Base-by-base conservation (phyloP, 495 filamentous ascomycete genomes). In the Xeromyces bisporus region DNA sequence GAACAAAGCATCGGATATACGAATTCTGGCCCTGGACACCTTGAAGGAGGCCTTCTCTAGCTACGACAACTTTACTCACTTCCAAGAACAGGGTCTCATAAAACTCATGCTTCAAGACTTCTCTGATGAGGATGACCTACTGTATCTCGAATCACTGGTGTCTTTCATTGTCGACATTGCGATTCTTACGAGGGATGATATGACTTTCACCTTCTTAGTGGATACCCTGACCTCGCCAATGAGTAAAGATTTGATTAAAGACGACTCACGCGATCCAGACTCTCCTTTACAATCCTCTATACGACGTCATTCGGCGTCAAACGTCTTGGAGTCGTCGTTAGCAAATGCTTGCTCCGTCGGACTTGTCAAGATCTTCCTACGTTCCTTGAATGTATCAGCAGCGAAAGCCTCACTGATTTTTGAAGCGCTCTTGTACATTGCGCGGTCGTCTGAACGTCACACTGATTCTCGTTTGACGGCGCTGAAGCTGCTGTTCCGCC, bases 401-500 rank as follows among this genome's bases (percentile, higher is more conserved):
- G 38, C 36, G 7, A 61, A 61, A 36, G 50, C 56, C 10, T 42
- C 53, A 20, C 40, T 50, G 15, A 36, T 55, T 6, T 64, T 55
- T 24, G 56, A 62, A 26, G 43, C 56, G 4, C 41, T 62, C 20
- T 24, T 60, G 16, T 41, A 43, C 6, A 56, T 64, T 14, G 56
- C 54, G 31, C 47, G 58, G 32, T 57, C 57, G 15, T 31, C 44
- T 6, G 50, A 55, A 18, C 49, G 59, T 10, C 47, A 58, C 23
- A 58, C 66, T 6, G 77, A 82, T 51, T 73, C 82, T 27, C 77
- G 83, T 7, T 56, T 94, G 15, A 77, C 74, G 7, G 77, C 77
- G 3, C 69, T 93, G 58, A 91, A 83, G 42, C 54, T 93, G 26
- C 60, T 96, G 5, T 85, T 89, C 44, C 72, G 87, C 13, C 56